Evolutionary conservation across 2,329 filamentous ascomycete species (phyloP), one percentile per base, ranked within the genome.

Genomic region (Nemania serpens): DNA sequence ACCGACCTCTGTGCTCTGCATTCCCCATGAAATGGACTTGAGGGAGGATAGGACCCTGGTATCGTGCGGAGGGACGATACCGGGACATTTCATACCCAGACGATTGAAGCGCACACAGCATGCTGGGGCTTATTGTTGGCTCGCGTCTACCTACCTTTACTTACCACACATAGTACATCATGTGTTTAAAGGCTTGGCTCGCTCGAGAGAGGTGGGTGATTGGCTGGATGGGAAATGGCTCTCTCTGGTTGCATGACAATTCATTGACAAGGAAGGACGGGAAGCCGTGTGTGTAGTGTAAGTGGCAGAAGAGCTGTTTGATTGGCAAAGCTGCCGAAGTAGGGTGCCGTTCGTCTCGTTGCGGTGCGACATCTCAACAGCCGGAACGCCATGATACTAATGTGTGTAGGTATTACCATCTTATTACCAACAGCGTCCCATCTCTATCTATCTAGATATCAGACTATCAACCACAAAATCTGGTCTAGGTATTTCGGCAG

Each of bases 321-420:
- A 69, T 70, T 65, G 66, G 65, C 61, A 60, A 55, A 34, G 39
- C 25, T 42, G 47, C 55, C 22, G 37, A 48, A 50, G 59, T 17
- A 37, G 37, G 39, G n/a, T 29, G 17, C 49, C 25, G 46, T 25
- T 37, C 6, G 11, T 48, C 42, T 29, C 25, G 22, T 33, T 22
- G 51, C 57, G 15, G 47, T 57, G 53, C 52, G 37, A 59, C 39
- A 34, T 53, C 53, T 17, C 37, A 47, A 45, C 17, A 45, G 46
- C 42, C 42, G 34, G 57, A 55, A 34, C n/a, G 7, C 25, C 25
- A 29, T 29, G 7, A 7, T 29, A 29, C 25, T 29, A 29, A 29
- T 29, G 25, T 29, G 7, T 29, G 7, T 3, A 29, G 25, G 25
- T 7, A 47, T 25, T 12, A 41, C 48, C 33, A 53, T 55, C 52